Evolutionary conservation across 192 early-diverging fungal genomes (phyloP).

Genomic region (Linnemannia elongata): DNA sequence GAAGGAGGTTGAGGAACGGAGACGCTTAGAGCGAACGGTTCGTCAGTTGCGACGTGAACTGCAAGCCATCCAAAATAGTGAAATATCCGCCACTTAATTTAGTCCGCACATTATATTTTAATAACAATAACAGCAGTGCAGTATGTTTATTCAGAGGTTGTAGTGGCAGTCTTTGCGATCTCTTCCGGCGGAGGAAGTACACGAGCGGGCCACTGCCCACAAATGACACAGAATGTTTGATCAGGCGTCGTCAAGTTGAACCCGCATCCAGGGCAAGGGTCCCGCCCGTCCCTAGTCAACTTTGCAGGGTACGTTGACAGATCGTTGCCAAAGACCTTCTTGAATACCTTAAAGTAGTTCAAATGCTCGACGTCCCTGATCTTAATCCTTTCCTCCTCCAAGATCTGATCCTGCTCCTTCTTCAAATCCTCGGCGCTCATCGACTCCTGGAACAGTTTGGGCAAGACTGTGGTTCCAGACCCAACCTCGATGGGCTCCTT

Average conservation of each 20-base stretch:
- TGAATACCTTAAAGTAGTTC: slow-evolving; percentile 71
- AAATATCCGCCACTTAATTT: not conserved
- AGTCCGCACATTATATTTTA: not conserved
- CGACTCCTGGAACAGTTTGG: slow-evolving; percentile 59
- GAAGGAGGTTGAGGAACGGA: slow-evolving; percentile 62
- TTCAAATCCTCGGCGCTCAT: slow-evolving; percentile 38
- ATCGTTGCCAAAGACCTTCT: slow-evolving; percentile 56
- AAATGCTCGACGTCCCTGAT: slow-evolving; percentile 75
- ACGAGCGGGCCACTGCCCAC: slow-evolving; percentile 74
- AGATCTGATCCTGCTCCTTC: slow-evolving; percentile 49
- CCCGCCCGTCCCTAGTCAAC: slow-evolving; percentile 57
- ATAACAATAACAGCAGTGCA: not conserved
- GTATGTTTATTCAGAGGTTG: not conserved
- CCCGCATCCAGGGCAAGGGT: slow-evolving; percentile 73
- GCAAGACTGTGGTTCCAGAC: slow-evolving; percentile 68
- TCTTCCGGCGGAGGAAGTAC: slow-evolving; percentile 45
- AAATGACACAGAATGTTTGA: slow-evolving; percentile 73
- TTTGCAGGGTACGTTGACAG: slow-evolving; percentile 33
- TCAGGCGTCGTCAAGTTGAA: slow-evolving; percentile 67
- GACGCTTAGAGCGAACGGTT: slow-evolving; percentile 57
- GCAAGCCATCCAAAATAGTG: slow-evolving; percentile 24
- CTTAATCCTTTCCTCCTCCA: slow-evolving; percentile 61
- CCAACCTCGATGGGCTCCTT: slow-evolving; percentile 80
- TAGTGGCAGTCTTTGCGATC: slow-evolving; percentile 8
- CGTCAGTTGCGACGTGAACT: slow-evolving; percentile 63